These are phyloP conservation scores for Pyrus betulifolia DNA, from an alignment of 306 rosid species.

Conservation along the genomic window DNA sequence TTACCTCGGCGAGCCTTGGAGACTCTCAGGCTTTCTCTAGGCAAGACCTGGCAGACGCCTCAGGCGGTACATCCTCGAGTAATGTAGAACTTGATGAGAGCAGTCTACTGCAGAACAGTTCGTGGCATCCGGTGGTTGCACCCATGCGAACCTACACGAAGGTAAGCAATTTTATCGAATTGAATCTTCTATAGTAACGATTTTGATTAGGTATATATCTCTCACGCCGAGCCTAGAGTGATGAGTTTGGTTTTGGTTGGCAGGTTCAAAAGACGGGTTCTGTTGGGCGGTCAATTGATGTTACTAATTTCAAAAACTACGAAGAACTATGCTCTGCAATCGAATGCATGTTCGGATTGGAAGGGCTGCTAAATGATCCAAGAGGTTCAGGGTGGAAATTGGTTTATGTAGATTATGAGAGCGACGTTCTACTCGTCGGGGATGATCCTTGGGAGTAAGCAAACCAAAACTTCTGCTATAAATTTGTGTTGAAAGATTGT, in stretches of 20 bases:
- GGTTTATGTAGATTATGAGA: slow-evolving; percentile 89
- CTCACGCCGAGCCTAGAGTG: no score
- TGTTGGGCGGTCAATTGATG: slow-evolving; percentile 90
- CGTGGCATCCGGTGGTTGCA: slow-evolving; percentile 76
- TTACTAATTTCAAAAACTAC: slow-evolving; percentile 71
- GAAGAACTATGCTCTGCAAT: slow-evolving; percentile 71
- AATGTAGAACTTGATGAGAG: slow-evolving; percentile 80
- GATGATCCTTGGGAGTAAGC: slow-evolving; percentile 99
- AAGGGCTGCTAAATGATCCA: slow-evolving; percentile 76
- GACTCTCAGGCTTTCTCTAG: slow-evolving; percentile 67
- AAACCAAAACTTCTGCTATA: neutral
- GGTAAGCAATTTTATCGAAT: slow-evolving; percentile 27
- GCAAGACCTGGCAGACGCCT: slow-evolving; percentile 54
- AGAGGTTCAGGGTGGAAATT: slow-evolving; percentile 89
- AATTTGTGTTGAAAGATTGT: neutral
- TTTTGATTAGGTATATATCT: neutral
- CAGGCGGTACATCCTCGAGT: slow-evolving; percentile 84
- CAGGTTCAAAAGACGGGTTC: slow-evolving; percentile 98
- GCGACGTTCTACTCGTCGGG: slow-evolving; percentile 81
- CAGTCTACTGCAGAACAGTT: slow-evolving; percentile 67
- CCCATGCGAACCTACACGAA: slow-evolving; percentile 79
- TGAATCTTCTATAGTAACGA: neutral
- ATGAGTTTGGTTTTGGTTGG: neutral
- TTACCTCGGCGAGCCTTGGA: slow-evolving; percentile 65
- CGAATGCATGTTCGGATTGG: slow-evolving; percentile 88